A percentile compares a stretch with the other conserved stretches of the same genome.
Evolutionary conservation across 768 basidiomycete species (phyloP).

Genomic region (Scleroderma citrinum): DNA sequence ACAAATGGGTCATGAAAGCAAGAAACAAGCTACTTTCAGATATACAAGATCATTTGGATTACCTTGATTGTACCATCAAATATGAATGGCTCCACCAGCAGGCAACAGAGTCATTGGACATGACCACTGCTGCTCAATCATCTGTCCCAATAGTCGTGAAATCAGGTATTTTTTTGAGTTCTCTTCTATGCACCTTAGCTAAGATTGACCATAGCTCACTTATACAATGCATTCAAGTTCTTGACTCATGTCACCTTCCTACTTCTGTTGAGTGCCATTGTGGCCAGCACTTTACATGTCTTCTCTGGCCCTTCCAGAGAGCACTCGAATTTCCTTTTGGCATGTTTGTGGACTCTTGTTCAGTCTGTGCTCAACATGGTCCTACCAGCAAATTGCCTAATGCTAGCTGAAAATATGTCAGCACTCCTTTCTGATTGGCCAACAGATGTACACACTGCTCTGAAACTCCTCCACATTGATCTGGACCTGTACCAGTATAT

Average conservation of each 20-base stretch:
- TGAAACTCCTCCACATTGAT: conserved; percentile 11
- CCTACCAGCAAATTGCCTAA: too few species aligned
- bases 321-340: not conserved
- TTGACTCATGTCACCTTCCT: not conserved
- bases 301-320: not conserved
- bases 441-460: conserved; percentile 12
- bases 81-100: not conserved
- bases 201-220: too few species aligned
- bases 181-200: too few species aligned
- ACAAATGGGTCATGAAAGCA: too few species aligned
- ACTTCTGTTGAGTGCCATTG: not conserved
- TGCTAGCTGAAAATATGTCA: not conserved
- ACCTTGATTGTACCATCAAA: not conserved
- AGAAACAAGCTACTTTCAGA: too few species aligned
- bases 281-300: not conserved
- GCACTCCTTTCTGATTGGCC: conserved; percentile 1
- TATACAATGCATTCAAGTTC: not conserved
- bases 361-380: too few species aligned
- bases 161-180: too few species aligned
- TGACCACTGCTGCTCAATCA: too few species aligned
- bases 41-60: not conserved
- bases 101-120: not conserved
- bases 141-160: too few species aligned
- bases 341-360: too few species aligned
- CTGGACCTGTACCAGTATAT: conserved; percentile 13